Conservation (phyloP, 495 filamentous ascomycete species). For the Mytilinidion resinicola region DNA sequence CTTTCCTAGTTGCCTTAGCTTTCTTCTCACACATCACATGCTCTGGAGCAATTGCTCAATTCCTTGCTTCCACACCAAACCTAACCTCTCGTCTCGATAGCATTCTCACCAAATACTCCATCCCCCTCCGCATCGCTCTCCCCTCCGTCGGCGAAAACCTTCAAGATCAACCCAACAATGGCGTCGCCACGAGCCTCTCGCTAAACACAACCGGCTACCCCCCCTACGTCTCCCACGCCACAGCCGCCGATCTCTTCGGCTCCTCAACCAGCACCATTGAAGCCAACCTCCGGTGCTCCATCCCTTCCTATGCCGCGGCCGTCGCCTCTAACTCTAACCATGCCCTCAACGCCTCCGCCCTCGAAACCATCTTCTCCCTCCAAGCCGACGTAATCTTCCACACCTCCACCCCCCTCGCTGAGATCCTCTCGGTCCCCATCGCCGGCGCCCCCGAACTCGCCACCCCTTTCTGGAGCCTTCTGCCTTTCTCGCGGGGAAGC, state of each 20-base stretch:
- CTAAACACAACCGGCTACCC: conserved; percentile 16
- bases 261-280: conserved; percentile 2
- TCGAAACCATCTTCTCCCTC: conserved; percentile 69
- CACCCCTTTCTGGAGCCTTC: conserved; percentile 12
- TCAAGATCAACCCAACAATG: conserved; percentile 18
- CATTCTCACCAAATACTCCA: background rate
- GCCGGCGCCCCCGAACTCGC: background rate
- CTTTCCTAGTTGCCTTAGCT: background rate
- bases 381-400: conserved; percentile 44
- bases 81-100: background rate
- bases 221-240: conserved; percentile 11
- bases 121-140: conserved; percentile 34
- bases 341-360: conserved; percentile 53
- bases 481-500: conserved; percentile 16
- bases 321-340: conserved; percentile 37
- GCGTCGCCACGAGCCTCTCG: background rate
- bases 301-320: conserved; percentile 32
- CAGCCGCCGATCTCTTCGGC: conserved; percentile 14
- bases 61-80: background rate
- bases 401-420: conserved; percentile 10
- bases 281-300: conserved; percentile 23
- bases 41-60: background rate
- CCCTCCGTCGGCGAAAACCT: conserved; percentile 17
- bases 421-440: conserved; percentile 12
- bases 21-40: background rate